phyloP scores from a whole-genome alignment of 805 yeast genomes.

The Starmerella kuoi region DNA sequence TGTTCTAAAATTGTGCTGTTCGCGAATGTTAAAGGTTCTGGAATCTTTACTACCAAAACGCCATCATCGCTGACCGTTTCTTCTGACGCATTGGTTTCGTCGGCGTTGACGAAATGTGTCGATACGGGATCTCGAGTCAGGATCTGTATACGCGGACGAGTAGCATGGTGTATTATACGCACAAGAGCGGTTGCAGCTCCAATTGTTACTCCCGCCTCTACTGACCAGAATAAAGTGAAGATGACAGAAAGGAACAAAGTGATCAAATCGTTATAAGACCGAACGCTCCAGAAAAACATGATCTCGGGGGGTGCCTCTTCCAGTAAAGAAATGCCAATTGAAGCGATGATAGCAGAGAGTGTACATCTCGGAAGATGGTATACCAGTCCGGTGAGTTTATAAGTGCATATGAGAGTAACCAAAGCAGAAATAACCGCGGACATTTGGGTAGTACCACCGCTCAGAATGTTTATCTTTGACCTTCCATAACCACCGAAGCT shows the following conservation, averaged over 20 bases:
- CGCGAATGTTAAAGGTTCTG: slow-evolving; percentile 83
- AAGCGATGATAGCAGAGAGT: slow-evolving; percentile 64
- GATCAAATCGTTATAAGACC: slow-evolving; percentile 65
- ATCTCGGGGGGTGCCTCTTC: slow-evolving; percentile 80
- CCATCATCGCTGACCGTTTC: slow-evolving; percentile 30
- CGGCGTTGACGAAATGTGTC: slow-evolving; percentile 56
- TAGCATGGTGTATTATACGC: slow-evolving; percentile 66
- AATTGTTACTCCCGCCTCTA: slow-evolving; percentile 81
- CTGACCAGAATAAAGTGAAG: slow-evolving; percentile 58
- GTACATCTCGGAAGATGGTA: slow-evolving; percentile 69
- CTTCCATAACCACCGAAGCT: slow-evolving; percentile 95
- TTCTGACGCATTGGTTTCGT: slow-evolving; percentile 29
- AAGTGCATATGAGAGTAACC: slow-evolving; percentile 53
- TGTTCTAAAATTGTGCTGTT: slow-evolving; percentile 66
- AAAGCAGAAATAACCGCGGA: slow-evolving; percentile 78
- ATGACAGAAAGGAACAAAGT: slow-evolving; percentile 54
- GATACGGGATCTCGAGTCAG: slow-evolving; percentile 57
- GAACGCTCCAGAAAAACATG: slow-evolving; percentile 54
- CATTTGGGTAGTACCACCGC: slow-evolving; percentile 77
- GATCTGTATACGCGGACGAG: slow-evolving; percentile 74
- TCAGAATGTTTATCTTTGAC: slow-evolving; percentile 72
- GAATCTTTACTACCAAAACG: slow-evolving; percentile 64
- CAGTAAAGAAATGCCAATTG: slow-evolving; percentile 61
- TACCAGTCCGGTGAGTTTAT: slow-evolving; percentile 47
- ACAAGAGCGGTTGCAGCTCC: slow-evolving; percentile 74